Conservation (phyloP, 768 basidiomycete genomes). For the Boletus sp. region DNA sequence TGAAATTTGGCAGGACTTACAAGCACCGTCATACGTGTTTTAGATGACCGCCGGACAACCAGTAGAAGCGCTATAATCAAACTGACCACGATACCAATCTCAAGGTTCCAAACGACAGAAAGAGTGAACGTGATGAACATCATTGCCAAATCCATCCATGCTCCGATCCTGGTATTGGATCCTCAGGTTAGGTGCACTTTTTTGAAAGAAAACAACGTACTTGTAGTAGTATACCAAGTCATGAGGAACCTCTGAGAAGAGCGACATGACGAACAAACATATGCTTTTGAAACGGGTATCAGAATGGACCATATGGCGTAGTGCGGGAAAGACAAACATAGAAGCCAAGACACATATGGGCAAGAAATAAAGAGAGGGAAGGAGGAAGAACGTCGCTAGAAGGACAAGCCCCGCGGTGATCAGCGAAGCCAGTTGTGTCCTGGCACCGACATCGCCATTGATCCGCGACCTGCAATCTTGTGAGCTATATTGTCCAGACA, state of each 20-base stretch:
- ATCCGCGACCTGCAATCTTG: slow-evolving; percentile 60
- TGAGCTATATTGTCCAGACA: background rate
- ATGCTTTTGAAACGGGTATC: slow-evolving; percentile 49
- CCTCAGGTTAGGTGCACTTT: background rate
- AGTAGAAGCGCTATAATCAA: slow-evolving; percentile 85
- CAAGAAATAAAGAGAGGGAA: slow-evolving; percentile 81
- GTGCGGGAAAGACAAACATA: slow-evolving; percentile 52
- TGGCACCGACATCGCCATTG: slow-evolving; percentile 84
- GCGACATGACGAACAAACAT: slow-evolving; percentile 78
- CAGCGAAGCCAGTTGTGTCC: slow-evolving; percentile 87
- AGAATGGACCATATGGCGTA: slow-evolving; percentile 3
- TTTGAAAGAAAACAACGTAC: slow-evolving; percentile 38
- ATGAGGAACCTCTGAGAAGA: slow-evolving; percentile 83
- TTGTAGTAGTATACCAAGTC: slow-evolving; percentile 84
- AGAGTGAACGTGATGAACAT: slow-evolving; percentile 87
- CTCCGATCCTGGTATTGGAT: slow-evolving; percentile 54
- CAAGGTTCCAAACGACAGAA: slow-evolving; percentile 87
- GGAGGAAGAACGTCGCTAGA: slow-evolving; percentile 84
- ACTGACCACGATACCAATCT: slow-evolving; percentile 89
- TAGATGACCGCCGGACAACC: slow-evolving; percentile 87
- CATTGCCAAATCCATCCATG: slow-evolving; percentile 87
- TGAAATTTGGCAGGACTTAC: slow-evolving; percentile 35
- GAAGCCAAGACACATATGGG: slow-evolving; percentile 91
- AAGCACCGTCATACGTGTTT: slow-evolving; percentile 86
- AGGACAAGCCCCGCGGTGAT: slow-evolving; percentile 74